These are phyloP conservation scores for Trichoderma pleuroti DNA, from an alignment of 2,329 filamentous ascomycete species.

Conservation along the genomic window DNA sequence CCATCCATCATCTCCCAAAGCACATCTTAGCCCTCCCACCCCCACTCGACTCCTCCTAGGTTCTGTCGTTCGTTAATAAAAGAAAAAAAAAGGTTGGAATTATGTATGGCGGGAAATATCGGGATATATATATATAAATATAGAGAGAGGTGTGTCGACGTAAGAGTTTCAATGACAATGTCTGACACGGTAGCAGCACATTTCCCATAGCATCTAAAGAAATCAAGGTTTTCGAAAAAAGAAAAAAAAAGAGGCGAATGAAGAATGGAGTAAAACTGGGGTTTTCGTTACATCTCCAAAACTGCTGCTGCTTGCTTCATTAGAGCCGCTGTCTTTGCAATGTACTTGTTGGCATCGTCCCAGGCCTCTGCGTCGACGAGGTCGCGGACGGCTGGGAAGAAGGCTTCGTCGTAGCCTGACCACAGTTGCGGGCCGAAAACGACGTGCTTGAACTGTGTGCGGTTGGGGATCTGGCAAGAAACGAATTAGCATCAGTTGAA, in stretches of 20 bases:
- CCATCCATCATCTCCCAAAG: conserved; percentile 6
- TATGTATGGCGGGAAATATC: not conserved
- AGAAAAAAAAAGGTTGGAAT: not conserved
- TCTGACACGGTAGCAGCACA: not conserved
- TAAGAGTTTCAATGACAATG: not conserved
- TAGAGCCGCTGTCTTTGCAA: conserved; percentile 68
- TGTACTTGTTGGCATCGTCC: conserved; percentile 61
- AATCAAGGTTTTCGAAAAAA: not conserved
- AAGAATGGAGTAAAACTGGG: not conserved
- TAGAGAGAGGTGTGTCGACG: not conserved
- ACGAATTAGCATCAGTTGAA: not conserved
- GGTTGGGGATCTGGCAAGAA: conserved; percentile 64
- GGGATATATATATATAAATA: conserved; percentile 1
- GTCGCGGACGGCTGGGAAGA: conserved; percentile 74
- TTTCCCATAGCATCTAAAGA: not conserved
- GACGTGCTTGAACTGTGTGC: conserved; percentile 91
- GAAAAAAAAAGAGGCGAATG: conserved; percentile 22
- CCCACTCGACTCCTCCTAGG: not conserved
- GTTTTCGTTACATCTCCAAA: conserved; percentile 27
- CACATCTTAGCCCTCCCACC: not conserved
- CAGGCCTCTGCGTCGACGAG: conserved; percentile 70
- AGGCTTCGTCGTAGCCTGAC: conserved; percentile 44
- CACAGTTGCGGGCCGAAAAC: conserved; percentile 81
- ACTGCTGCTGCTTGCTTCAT: conserved; percentile 56
- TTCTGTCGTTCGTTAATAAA: not conserved